Evolutionary conservation across 2,329 filamentous ascomycete species (phyloP).

Genomic region (Aspergillus floridensis): DNA sequence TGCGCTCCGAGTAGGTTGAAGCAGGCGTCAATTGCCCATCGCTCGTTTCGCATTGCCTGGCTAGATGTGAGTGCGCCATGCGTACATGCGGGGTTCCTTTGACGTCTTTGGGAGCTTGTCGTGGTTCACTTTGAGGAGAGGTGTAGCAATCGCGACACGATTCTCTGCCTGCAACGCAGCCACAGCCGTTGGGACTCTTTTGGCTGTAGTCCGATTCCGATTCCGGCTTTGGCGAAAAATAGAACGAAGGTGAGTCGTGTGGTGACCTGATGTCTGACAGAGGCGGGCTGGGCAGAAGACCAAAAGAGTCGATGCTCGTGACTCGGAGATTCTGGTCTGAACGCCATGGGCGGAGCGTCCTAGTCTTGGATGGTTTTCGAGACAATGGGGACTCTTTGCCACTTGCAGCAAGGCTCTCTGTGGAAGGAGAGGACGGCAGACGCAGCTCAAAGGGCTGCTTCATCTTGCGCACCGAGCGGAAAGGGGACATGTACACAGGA

Average conservation of each 20-base stretch:
- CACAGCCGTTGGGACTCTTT: slow-evolving; percentile 8
- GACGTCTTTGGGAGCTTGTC: slow-evolving; percentile 9
- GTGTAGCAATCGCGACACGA: slow-evolving; percentile 19
- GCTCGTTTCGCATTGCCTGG: slow-evolving; percentile 27
- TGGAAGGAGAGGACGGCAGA: slow-evolving; percentile 35
- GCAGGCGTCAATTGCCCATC: slow-evolving; percentile 14
- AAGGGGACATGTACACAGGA: slow-evolving; percentile 33
- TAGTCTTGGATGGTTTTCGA: slow-evolving; percentile 21
- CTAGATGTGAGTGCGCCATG: slow-evolving; percentile 33
- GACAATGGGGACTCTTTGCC: slow-evolving; percentile 20
- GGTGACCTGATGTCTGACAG: slow-evolving; percentile 34
- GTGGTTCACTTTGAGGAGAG: slow-evolving; percentile 13
- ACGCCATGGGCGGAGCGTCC: slow-evolving; percentile 34
- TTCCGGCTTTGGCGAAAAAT: slow-evolving; percentile 24
- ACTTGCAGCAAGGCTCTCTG: slow-evolving; percentile 25
- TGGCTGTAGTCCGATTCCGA: slow-evolving; percentile 20
- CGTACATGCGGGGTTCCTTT: slow-evolving; percentile 30
- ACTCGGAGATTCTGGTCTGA: slow-evolving; percentile 37
- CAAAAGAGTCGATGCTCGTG: slow-evolving; percentile 32
- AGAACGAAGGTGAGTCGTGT: slow-evolving; percentile 27
- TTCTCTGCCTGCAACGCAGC: slow-evolving; percentile 5
- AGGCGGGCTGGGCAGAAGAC: slow-evolving; percentile 38
- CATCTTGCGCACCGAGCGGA: slow-evolving; percentile 41
- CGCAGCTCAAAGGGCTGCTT: slow-evolving; percentile 40
- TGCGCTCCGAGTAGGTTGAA: slow-evolving; percentile 11